Conservation (phyloP, 2,329 filamentous ascomycete genomes). For the Hirsutella rhossiliensis region DNA sequence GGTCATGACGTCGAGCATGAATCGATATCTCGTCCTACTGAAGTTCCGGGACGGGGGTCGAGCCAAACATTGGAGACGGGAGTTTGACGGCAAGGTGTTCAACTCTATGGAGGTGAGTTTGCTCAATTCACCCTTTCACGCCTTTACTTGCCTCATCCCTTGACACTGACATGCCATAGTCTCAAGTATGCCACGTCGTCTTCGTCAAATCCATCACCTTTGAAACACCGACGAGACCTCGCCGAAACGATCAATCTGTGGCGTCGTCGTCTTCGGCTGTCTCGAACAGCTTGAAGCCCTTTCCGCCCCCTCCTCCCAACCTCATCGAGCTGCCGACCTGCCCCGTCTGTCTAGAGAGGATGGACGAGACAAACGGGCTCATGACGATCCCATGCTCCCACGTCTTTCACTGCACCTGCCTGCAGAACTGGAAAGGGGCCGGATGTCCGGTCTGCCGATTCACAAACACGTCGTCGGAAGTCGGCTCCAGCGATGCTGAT, state of each 20-base stretch:
- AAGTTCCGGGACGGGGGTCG: conserved; percentile 71
- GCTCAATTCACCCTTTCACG: neutral
- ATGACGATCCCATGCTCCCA: conserved; percentile 96
- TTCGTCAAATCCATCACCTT: conserved; percentile 91
- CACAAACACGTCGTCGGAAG: conserved; percentile 39
- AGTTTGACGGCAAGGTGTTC: conserved; percentile 89
- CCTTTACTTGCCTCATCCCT: neutral
- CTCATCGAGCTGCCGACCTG: conserved; percentile 89
- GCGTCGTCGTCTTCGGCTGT: conserved; percentile 29
- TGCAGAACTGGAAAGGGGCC: conserved; percentile 90
- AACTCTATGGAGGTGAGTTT: conserved; percentile 69
- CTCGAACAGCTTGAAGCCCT: conserved; percentile 41
- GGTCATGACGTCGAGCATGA: conserved; percentile 79
- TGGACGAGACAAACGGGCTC: conserved; percentile 93
- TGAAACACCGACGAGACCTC: conserved; percentile 43
- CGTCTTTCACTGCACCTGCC: conserved; percentile 91
- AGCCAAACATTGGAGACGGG: conserved; percentile 68
- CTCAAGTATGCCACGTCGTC: conserved; percentile 88
- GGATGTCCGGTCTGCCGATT: conserved; percentile 94
- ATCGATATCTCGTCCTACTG: conserved; percentile 90
- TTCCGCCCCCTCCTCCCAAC: conserved; percentile 61
- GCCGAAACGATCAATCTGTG: conserved; percentile 47
- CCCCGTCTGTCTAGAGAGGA: conserved; percentile 89
- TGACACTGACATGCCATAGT: conserved; percentile 24
- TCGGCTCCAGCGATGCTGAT: conserved; percentile 26